Conservation (phyloP, 495 filamentous ascomycete genomes). For the Elaphomyces granulatus region DNA sequence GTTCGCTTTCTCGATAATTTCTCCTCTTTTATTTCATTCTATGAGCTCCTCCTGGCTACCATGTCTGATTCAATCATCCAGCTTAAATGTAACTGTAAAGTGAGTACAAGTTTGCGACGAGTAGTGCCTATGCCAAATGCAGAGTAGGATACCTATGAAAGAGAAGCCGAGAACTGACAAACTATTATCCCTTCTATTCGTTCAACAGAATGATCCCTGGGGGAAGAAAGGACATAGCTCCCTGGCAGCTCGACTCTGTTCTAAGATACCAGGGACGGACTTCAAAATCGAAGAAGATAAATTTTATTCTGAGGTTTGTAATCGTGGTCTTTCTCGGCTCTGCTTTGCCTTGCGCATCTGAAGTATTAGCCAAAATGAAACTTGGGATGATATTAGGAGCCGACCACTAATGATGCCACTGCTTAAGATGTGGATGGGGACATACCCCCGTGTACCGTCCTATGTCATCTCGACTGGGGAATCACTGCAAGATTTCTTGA, state of each 20-base stretch:
- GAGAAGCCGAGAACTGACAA: no score
- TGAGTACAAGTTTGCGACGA: constrained; percentile 4
- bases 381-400: background rate
- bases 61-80: constrained; percentile 29
- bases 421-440: constrained; percentile 63
- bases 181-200: no score
- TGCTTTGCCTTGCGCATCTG: background rate
- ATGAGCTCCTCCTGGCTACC: no score
- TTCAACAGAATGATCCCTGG: constrained; percentile 31
- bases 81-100: constrained; percentile 30
- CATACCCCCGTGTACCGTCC: constrained; percentile 58
- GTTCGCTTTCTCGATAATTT: no score
- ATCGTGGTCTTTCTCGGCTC: background rate
- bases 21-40: no score
- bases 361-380: no score
- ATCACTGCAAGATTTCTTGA: constrained; percentile 48
- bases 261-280: constrained; percentile 26
- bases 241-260: constrained; percentile 26
- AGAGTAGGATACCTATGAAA: background rate
- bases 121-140: background rate
- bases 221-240: constrained; percentile 34
- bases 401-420: background rate
- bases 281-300: constrained; percentile 28
- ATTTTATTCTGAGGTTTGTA: constrained; percentile 30
- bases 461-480: constrained; percentile 46